These are phyloP conservation scores for Piromyces finnis DNA, from an alignment of 192 early-diverging fungal genomes.

Conservation along the genomic window DNA sequence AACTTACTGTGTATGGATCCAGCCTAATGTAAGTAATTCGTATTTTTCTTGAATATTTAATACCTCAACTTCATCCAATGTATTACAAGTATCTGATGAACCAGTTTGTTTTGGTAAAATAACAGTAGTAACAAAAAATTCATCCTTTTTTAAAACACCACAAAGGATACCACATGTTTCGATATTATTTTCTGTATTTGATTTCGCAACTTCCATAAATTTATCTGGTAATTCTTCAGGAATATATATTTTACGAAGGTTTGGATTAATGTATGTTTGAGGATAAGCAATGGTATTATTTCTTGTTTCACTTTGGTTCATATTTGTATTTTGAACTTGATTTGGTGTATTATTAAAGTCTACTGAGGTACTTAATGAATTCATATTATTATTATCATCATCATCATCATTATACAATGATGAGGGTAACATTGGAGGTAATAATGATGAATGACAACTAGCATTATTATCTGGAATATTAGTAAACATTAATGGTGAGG, in stretches of 20 bases:
- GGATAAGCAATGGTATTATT: background rate
- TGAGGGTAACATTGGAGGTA: too few relatives aligned
- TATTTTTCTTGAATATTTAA: conserved; percentile 54
- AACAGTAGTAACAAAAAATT: conserved; percentile 47
- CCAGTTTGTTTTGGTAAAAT: conserved; percentile 80
- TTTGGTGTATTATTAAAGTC: too few relatives aligned
- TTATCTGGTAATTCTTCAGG: conserved; percentile 43
- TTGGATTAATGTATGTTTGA: background rate
- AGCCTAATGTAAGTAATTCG: conserved; percentile 67
- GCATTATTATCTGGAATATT: too few relatives aligned
- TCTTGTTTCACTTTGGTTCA: background rate
- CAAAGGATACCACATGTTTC: conserved; percentile 79
- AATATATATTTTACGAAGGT: conserved; percentile 40
- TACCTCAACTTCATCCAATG: conserved; percentile 66
- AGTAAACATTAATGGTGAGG: too few relatives aligned
- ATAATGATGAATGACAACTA: too few relatives aligned
- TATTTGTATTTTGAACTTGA: too few relatives aligned
- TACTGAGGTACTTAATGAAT: too few relatives aligned
- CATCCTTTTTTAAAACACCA: conserved; percentile 44
- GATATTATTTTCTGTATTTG: conserved; percentile 58
- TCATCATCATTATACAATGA: too few relatives aligned
- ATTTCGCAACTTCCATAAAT: conserved; percentile 49
- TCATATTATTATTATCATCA: too few relatives aligned
- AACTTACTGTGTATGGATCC: conserved; percentile 44
- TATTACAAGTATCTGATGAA: conserved; percentile 70